A percentile compares a stretch with the other conserved stretches of the same genome.
Evolutionary conservation across 768 basidiomycete genomes (phyloP).

Genomic region (Paxillus ammoniavirescens): DNA sequence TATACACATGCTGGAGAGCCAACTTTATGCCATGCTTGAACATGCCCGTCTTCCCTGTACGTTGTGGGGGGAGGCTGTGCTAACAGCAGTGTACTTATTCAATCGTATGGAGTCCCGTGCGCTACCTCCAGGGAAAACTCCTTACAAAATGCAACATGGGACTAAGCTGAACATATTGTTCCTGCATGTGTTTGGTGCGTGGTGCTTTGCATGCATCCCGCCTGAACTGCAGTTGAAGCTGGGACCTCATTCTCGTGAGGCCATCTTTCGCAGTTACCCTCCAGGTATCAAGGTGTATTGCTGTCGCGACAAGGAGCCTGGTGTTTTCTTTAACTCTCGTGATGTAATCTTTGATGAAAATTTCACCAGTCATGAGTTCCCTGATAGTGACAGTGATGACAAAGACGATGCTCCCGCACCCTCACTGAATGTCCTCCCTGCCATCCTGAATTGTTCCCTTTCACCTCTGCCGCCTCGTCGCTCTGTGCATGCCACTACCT

Average conservation of each 20-base stretch:
- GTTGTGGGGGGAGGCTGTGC: no score
- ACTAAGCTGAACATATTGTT: neutral
- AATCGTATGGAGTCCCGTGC: neutral
- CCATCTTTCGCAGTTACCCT: slow-evolving; percentile 1
- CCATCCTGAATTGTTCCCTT: no score
- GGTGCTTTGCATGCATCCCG: slow-evolving; percentile 2
- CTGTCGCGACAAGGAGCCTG: neutral
- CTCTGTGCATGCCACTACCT: no score
- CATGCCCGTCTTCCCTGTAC: no score
- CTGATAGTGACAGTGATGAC: no score
- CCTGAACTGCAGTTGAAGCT: neutral
- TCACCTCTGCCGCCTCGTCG: no score
- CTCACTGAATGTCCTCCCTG: no score
- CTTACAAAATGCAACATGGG: neutral
- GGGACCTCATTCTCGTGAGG: neutral
- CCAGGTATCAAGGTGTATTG: neutral
- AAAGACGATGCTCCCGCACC: no score
- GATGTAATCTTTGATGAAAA: slow-evolving; percentile 3
- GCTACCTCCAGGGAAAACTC: neutral
- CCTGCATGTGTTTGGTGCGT: neutral
- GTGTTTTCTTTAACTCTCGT: neutral
- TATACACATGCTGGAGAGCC: no score
- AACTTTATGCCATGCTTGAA: no score
- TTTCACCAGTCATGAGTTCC: neutral
- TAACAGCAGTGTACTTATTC: no score